Percentiles rank a stretch among this genome's conserved stretches.
phyloP scores from a whole-genome alignment of 768 basidiomycete species.

The Tylopilus plumbeoviolaceoides region DNA sequence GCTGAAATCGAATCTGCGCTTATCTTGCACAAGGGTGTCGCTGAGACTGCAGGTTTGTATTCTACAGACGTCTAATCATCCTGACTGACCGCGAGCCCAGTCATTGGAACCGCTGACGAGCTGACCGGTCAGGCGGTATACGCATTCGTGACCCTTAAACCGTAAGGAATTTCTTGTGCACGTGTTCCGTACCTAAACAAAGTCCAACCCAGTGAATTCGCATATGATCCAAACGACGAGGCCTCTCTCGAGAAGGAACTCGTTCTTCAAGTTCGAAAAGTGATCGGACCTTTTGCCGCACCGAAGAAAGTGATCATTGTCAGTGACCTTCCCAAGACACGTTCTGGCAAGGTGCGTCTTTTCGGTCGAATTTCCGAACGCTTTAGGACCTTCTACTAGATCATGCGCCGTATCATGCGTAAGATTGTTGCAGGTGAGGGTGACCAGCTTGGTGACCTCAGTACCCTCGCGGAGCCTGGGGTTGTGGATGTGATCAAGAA shows the following conservation, averaged over 20 bases:
- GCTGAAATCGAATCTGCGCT: slow-evolving; percentile 98
- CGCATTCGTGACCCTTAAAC: slow-evolving; percentile 92
- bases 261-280: slow-evolving; percentile 91
- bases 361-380: background rate
- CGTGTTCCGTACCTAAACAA: background rate
- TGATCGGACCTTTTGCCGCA: slow-evolving; percentile 95
- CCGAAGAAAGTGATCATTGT: slow-evolving; percentile 91
- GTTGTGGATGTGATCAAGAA: slow-evolving; percentile 83
- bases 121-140: slow-evolving; percentile 92
- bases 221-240: slow-evolving; percentile 69
- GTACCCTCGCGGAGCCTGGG: slow-evolving; percentile 85
- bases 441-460: slow-evolving; percentile 93
- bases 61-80: background rate
- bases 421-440: slow-evolving; percentile 95
- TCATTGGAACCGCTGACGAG: slow-evolving; percentile 83
- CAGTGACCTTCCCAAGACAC: slow-evolving; percentile 86
- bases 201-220: slow-evolving; percentile 61
- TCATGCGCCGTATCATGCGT: slow-evolving; percentile 94
- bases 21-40: slow-evolving; percentile 91
- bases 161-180: slow-evolving; percentile 46
- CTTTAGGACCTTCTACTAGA: slow-evolving; percentile 41
- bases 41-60: slow-evolving; percentile 76
- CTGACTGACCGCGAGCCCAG: slow-evolving; percentile 29
- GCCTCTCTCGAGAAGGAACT: slow-evolving; percentile 77
- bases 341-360: slow-evolving; percentile 75